phyloP scores from a whole-genome alignment of 306 rosid genomes.

The Fagus crenata region DNA sequence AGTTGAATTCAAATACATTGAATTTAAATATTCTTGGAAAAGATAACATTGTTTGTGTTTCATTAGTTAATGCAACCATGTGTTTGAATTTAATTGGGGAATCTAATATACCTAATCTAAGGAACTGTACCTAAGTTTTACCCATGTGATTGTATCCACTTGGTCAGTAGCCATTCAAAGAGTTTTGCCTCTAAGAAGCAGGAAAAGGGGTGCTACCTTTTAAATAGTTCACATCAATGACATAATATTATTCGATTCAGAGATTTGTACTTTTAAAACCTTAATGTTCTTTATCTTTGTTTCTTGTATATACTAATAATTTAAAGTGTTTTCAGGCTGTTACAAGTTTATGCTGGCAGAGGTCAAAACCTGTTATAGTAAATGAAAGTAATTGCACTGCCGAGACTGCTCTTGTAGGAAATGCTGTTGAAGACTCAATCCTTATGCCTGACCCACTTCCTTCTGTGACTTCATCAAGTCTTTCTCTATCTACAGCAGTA shows the following conservation, averaged over 20 bases:
- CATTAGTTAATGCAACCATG: too few relatives aligned
- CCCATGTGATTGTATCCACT: not conserved
- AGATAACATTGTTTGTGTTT: too few relatives aligned
- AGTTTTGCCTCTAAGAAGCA: not conserved
- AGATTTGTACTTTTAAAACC: not conserved
- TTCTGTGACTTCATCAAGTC: conserved; percentile 65
- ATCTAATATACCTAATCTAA: too few relatives aligned
- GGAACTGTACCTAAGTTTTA: too few relatives aligned
- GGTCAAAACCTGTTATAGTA: conserved; percentile 87
- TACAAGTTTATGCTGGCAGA: conserved; percentile 96
- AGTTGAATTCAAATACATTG: too few relatives aligned
- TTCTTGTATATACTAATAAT: conserved; percentile 25
- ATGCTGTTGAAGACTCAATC: conserved; percentile 86
- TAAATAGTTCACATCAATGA: conserved; percentile 6
- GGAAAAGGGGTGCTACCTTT: not conserved
- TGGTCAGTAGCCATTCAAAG: not conserved
- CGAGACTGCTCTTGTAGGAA: conserved; percentile 87
- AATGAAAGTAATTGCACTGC: conserved; percentile 73
- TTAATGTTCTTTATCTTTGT: conserved; percentile 21
- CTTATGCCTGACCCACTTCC: conserved; percentile 99
- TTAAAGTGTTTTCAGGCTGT: conserved; percentile 72
- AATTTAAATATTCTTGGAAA: too few relatives aligned
- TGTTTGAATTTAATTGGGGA: too few relatives aligned
- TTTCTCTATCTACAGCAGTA: conserved; percentile 54
- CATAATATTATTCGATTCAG: not conserved